These are phyloP conservation scores for Mycena galopus DNA, from an alignment of 768 basidiomycete species.

Conservation along the genomic window DNA sequence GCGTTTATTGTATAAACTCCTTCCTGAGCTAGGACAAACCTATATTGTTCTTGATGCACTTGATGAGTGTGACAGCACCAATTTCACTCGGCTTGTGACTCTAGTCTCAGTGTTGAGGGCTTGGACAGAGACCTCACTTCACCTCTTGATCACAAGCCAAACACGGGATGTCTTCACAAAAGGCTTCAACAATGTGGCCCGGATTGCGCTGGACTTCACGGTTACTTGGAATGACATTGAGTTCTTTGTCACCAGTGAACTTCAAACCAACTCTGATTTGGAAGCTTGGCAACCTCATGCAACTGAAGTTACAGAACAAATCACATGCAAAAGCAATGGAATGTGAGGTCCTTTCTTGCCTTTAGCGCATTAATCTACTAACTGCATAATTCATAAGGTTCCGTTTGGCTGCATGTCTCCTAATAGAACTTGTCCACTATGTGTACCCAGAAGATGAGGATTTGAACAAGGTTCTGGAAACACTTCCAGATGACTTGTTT, in stretches of 20 bases:
- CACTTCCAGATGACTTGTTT: conserved; percentile 1
- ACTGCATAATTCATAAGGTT: neutral
- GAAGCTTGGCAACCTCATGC: neutral
- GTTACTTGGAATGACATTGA: neutral
- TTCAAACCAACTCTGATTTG: neutral
- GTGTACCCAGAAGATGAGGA: neutral
- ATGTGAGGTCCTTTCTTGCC: neutral
- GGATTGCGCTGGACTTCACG: neutral
- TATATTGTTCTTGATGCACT: conserved; percentile 8
- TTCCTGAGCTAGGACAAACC: no score
- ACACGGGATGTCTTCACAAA: neutral
- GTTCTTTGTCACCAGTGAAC: neutral
- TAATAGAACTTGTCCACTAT: neutral
- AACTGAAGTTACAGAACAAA: neutral
- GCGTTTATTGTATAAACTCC: neutral
- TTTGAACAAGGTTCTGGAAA: neutral
- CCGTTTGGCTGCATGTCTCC: conserved; percentile 11
- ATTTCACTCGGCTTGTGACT: neutral
- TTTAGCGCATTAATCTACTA: no score
- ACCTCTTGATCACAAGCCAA: conserved; percentile 19
- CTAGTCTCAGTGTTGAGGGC: neutral
- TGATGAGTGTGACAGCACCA: neutral
- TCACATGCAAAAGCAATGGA: neutral
- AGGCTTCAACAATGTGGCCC: neutral
- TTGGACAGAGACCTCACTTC: neutral